Evolutionary conservation across 345 rosid genomes (phyloP).

Genomic region (Cardiospermum halicacabum): DNA sequence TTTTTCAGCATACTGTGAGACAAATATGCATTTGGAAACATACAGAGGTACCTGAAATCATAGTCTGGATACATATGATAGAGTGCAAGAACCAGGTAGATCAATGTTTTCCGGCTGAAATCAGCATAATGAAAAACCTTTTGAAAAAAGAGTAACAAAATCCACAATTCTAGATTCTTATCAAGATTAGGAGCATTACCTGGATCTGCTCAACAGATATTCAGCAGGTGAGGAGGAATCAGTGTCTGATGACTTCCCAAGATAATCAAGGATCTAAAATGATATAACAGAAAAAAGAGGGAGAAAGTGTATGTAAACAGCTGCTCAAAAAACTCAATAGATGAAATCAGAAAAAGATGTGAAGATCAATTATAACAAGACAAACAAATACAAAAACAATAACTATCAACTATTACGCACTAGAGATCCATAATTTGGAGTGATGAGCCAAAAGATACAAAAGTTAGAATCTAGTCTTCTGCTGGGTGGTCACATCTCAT

Average conservation of each 20-base stretch:
- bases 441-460: neutral
- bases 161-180: constrained; percentile 10
- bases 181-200: constrained; percentile 37
- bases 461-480: neutral
- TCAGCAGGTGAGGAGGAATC: constrained; percentile 83
- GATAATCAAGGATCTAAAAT: constrained; percentile 77
- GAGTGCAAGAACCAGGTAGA: constrained; percentile 90
- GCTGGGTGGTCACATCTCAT: neutral
- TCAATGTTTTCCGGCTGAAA: constrained; percentile 93
- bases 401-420: neutral
- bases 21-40: constrained; percentile 8
- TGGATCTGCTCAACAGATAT: constrained; percentile 81
- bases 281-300: constrained; percentile 8
- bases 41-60: constrained; percentile 83
- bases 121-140: constrained; percentile 23
- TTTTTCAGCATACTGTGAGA: constrained; percentile 21
- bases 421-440: neutral
- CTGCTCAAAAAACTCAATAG: neutral
- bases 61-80: constrained; percentile 90
- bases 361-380: neutral
- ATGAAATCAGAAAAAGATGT: neutral
- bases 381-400: neutral
- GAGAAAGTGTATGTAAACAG: neutral
- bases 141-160: constrained; percentile 18
- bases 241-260: constrained; percentile 73